Evolutionary conservation across 306 rosid species (phyloP), one percentile per base, ranked within the genome.

Genomic region (Sicyos baderoa): DNA sequence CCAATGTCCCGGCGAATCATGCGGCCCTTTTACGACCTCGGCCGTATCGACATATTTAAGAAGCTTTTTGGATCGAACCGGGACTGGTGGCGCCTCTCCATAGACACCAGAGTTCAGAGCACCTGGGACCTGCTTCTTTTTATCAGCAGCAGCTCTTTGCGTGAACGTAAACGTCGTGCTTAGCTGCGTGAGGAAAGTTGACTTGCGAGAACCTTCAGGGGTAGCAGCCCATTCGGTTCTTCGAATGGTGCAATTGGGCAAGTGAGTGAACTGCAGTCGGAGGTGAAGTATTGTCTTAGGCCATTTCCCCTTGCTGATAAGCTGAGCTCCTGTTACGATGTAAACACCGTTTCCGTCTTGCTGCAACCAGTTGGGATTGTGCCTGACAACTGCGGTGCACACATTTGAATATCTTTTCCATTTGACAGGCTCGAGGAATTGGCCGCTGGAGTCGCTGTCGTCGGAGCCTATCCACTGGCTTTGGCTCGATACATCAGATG

Each of bases 1-100:
- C 97, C 97, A 92, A 76, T 92, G 96, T 8, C 97, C 97, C 0
- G 97, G 97, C 78, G 83, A 77, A 78, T 89, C 93, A 54, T 92
- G 97, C 0, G 97, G 95, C 12, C 96, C 97, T 37, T 90, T 85
- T 59, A 84, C 81, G 22, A 92, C 96, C 89, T 92, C 97, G 0
- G 92, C 79, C 1, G 87, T 83, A 50, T 89, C 96, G 70, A 92
- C 93, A 56, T 76, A 89, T 76, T 83, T 89, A 18, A 86, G 89
- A 68, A 89, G 84, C 81, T 86, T 92, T 4, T 80, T 77, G 0
- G 96, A 75, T 23, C 77, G 88, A 75, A 83, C 85, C 0, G 87
- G 85, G 68, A 74, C 75, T 0, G 97, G 97, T 1, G 97, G 97
- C 11, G 96, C 97, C 0, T 92, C 87, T 0, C 96, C 96, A 76